Base-by-base conservation (phyloP, 805 yeast genomes). In the Debaryomyces castellii region DNA sequence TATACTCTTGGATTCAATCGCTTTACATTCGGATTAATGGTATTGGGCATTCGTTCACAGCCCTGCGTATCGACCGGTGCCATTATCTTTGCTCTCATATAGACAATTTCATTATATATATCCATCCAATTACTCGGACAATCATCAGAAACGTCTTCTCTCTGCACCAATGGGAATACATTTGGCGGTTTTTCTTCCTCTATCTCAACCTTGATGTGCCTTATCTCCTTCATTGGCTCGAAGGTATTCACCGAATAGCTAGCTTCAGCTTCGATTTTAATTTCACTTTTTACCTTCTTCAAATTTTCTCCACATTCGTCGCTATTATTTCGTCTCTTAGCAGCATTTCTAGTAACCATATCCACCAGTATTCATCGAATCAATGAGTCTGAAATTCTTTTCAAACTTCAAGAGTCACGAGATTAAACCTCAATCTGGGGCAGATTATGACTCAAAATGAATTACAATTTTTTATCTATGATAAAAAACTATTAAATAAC, bases 61-160 rank as follows among this genome's bases (percentile, higher is more conserved):
- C 97, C 97, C 78, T 88, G 82, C 0, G 82, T 74, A 59, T 91
- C 97, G 2, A 91, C 97, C 0, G 97, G 97, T 0, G 97, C 82
- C n/a, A 67, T 63, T 11, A 85, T 73, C 41, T 73, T 71, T 3
- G 74, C 54, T 48, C 97, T 73, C 94, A 89, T 87, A 18, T 64
- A 67, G 44, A 82, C 81, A 27, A 90, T 71, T 48, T 73, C 78
- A 41, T 80, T 69, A 55, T 85, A 86, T 38, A 85, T 77, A 2
- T 73, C 69, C 48, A 67, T 62, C 70, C 86, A 87, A 51, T 77
- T 74, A 40, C 59, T 57, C 0, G 86, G 72, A 16, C 49, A 49
- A 14, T 40, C 43, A 22, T 17, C 22, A 4, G 27, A 8, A 9
- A 34, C 27, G 24, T 44, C 49, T 2, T 21, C 42, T 2, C 41